phyloP scores from a whole-genome alignment of 495 filamentous ascomycete species.

The Thozetella sp. region DNA sequence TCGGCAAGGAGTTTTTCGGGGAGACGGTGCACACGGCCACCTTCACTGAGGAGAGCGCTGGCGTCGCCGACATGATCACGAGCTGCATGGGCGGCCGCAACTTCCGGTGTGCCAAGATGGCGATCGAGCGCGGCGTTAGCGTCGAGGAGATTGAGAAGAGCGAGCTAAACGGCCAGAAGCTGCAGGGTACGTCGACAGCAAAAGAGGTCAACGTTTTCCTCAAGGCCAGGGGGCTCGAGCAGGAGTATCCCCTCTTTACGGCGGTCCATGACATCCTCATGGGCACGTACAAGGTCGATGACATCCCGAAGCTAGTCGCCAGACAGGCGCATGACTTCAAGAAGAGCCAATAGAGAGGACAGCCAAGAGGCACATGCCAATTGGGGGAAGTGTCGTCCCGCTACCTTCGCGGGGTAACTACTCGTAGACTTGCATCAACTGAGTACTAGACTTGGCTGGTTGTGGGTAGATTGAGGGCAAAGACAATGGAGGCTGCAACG shows the following conservation, averaged over 20 bases:
- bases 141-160: constrained; percentile 86
- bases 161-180: constrained; percentile 95
- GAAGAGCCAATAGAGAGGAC: background rate
- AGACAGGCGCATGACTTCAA: constrained; percentile 17
- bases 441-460: no score
- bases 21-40: constrained; percentile 76
- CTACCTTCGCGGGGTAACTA: no score
- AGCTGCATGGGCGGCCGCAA: constrained; percentile 90
- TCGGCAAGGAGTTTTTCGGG: constrained; percentile 89
- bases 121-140: constrained; percentile 73
- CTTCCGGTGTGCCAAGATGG: constrained; percentile 89
- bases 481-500: no score
- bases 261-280: constrained; percentile 73
- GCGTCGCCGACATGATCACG: constrained; percentile 95
- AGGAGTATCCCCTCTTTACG: constrained; percentile 89
- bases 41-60: constrained; percentile 94
- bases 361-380: no score
- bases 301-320: constrained; percentile 62
- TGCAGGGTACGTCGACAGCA: constrained; percentile 92
- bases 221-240: constrained; percentile 72
- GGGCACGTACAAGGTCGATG: constrained; percentile 58
- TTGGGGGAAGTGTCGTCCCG: no score
- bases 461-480: no score
- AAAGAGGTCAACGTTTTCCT: constrained; percentile 88
- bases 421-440: no score